Evolutionary conservation across 257 asterid species (phyloP), one percentile per base, ranked within the genome.

Genomic region (Primulina eburnea): DNA sequence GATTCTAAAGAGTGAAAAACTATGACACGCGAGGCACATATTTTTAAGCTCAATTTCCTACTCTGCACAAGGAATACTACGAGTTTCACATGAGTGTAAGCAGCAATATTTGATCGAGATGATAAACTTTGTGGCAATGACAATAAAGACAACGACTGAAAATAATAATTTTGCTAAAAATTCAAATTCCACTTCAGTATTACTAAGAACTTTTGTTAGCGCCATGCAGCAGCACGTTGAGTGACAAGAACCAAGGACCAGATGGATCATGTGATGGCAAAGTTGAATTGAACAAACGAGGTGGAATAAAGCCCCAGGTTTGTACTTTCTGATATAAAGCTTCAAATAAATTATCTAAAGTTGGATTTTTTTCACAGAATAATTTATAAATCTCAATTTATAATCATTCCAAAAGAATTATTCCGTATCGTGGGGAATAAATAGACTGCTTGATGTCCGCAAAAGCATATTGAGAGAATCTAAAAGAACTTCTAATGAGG

Each of bases 1-100:
- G 85, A 65, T 58, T 53, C 63, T 68, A 72, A 68, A 40, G 37
- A 30, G 28, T 29, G 67, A 57, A 57, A 62, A 60, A 5, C 56
- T n/a, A 8, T 6, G 21, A 14, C 57, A 50, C 57, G 5, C 21
- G 17, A 50, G 57, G 20, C 57, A 50, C 21, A 17, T 43, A 14
- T 50, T 14, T 50, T 50, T 50, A 50, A 50, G 21, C 20, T 50
- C 57, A 17, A 50, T 50, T 50, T 50, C 20, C 20, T 50, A 14
- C 20, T 50, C 20, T 50, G 21, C 20, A 50, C 21, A 50, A 16
- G 20, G 21, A 50, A 50, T 5, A 7, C 20, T 16, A 50, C 20
- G 8, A 50, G 16, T 50, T 12, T 50, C 57, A 50, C 21, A 17
- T 4, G 57, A 5, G 16, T 16, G 21, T 18, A 17, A 14, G 21